Evolutionary conservation across 2,329 filamentous ascomycete species (phyloP), one percentile per base, ranked within the genome.

Genomic region (Stemphylium lycopersici): DNA sequence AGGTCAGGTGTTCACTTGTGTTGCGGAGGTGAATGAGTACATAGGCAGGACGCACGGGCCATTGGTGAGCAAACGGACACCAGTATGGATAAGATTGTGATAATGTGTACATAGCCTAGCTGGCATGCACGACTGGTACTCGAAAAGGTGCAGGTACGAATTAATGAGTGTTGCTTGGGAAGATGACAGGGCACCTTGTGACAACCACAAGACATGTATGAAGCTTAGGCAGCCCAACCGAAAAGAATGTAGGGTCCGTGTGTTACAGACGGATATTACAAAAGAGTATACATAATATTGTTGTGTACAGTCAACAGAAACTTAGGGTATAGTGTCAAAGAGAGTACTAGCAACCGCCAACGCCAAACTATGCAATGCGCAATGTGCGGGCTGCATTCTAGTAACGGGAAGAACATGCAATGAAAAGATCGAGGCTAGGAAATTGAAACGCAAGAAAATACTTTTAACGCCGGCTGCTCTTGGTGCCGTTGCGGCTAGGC

Each of bases 401-500:
- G 22, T 40, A 51, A 50, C 44, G 36, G 15, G 13, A 33, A 20
- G 45, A 32, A 46, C 46, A 54, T 42, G 29, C 40, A 52, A 52
- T 41, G 12, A 43, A 18, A 41, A 31, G 62, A 36, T 48, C 38
- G 42, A 52, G 22, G 22, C 38, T 33, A 53, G n/a, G 42, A 41
- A 52, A 56, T n/a, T 13, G 4, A 44, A 39, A 55, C 48, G 39
- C 32, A 50, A 56, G 22, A 34, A 44, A 48, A 46, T n/a, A 43
- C n/a, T 26, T 51, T 57, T 32, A 59, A 24, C 53, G 56, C 41
- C 65, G 58, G 59, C 62, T 70, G 29, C 43, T 58, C 56, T 56
- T 63, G 3, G 69, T 71, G 31, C 56, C 47, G 43, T 70, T 54
- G 12, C 67, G 68, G 56, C 56, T 62, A 3, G 67, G 65, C 32